phyloP scores from a whole-genome alignment of 495 filamentous ascomycete species.

The Podospora fimiseda region DNA sequence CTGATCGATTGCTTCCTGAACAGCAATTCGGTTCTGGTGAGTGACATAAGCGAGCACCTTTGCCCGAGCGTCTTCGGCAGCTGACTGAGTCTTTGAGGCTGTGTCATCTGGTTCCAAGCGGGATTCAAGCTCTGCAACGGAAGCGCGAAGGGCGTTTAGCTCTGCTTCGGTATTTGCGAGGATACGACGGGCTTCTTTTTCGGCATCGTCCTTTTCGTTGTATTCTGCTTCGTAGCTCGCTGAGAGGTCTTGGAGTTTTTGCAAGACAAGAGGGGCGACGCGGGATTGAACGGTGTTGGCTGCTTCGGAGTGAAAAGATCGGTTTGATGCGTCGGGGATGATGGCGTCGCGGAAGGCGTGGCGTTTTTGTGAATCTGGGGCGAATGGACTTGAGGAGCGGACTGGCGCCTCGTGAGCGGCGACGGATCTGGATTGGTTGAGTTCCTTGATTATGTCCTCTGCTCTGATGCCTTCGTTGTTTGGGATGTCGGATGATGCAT shows the following conservation, averaged over 20 bases:
- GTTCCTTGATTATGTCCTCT: conserved; percentile 59
- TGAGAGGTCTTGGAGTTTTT: conserved; percentile 54
- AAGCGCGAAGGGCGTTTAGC: conserved; percentile 40
- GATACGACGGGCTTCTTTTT: conserved; percentile 52
- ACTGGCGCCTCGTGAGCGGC: conserved; percentile 38
- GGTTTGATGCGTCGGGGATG: too few relatives aligned
- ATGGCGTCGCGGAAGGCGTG: conserved; percentile 36
- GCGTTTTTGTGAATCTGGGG: conserved; percentile 43
- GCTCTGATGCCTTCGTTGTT: conserved; percentile 76
- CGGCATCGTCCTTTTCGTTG: conserved; percentile 52
- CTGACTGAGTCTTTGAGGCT: conserved; percentile 33
- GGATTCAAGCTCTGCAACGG: conserved; percentile 42
- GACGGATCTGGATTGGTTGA: conserved; percentile 48
- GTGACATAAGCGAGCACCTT: conserved; percentile 35
- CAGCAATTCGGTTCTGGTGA: conserved; percentile 35
- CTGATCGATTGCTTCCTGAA: conserved; percentile 31
- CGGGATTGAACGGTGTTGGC: conserved; percentile 52
- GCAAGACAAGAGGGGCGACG: conserved; percentile 49
- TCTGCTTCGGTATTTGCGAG: conserved; percentile 49
- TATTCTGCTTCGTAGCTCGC: conserved; percentile 54
- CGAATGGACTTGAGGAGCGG: conserved; percentile 58
- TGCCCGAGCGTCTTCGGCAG: conserved; percentile 27
- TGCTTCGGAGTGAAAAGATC: too few relatives aligned
- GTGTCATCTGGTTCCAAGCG: conserved; percentile 39
- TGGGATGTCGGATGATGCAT: conserved; percentile 68